Base-by-base conservation (phyloP, 1,284 basidiomycete species). In the Polyporus tsugae region DNA sequence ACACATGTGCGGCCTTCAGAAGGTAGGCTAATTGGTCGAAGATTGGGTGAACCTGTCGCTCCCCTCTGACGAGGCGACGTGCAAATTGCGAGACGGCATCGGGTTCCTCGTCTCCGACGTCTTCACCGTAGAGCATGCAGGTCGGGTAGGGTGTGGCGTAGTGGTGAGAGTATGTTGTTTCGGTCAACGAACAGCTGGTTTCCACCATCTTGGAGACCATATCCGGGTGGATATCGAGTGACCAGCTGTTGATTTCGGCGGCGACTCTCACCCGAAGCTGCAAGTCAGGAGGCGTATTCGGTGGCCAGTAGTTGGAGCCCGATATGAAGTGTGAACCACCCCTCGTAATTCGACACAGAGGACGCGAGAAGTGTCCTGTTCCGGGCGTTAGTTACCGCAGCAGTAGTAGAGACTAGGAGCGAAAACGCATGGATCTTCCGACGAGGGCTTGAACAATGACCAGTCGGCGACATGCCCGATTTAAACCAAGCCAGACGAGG, bases 51-150 rank as follows among this genome's bases (percentile, higher is more conserved):
- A 70, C 58, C 55, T 73, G 72, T 19, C 36, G 60, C 35, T 67
- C 49, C 7, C 72, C 72, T 9, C 36, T 44, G n/a, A 73, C 64
- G 5, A 73, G 62, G 17, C 72, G 67, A 22, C 69, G 69, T 6
- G 67, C 69, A 49, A 73, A 73, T 15, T 73, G 69, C 9, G 65
- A 60, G 29, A 73, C 64, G 33, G 69, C 64, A 11, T 69, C 62
- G 7, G 69, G 65, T 35, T 73, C 67, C 41, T 65, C 42, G n/a
- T 59, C 65, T n/a, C 72, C 69, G 6, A 70, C 65, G 15, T 73
- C 72, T 22, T 73, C 72, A 59, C 65, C 72, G 53, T 73, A 73
- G 46, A 73, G 67, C 72, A 73, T 70, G 62, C 69, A 73, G 9
- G 72, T 69, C 39, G 69, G 70, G 53, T 73, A 73, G 25, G 70